phyloP scores from a whole-genome alignment of 2,329 filamentous ascomycete genomes.

The Colletotrichum spinosum region DNA sequence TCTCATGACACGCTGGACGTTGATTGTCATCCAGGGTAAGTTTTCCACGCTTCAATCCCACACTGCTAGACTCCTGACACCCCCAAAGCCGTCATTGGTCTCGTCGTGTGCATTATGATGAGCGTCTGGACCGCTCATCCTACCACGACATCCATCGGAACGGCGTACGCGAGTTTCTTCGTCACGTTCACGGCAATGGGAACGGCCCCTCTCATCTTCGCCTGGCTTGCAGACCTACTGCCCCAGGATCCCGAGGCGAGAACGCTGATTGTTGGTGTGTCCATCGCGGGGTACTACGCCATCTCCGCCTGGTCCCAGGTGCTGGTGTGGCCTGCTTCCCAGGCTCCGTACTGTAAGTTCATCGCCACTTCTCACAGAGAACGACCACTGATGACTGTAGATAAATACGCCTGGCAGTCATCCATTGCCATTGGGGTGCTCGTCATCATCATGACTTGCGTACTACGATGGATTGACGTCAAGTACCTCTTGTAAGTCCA shows the following conservation, averaged over 20 bases:
- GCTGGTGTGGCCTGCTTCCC: constrained; percentile 62
- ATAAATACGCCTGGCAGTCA: constrained; percentile 61
- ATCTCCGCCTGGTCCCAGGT: constrained; percentile 64
- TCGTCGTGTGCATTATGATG: constrained; percentile 63
- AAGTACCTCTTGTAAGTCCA: constrained; percentile 46
- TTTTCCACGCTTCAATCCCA: background rate
- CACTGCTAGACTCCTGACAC: background rate
- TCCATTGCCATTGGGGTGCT: constrained; percentile 56
- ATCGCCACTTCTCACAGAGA: background rate
- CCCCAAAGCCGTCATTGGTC: constrained; percentile 52
- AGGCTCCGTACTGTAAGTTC: constrained; percentile 60
- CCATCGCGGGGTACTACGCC: constrained; percentile 62
- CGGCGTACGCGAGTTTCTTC: constrained; percentile 64
- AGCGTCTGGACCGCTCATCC: constrained; percentile 63
- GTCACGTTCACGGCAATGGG: constrained; percentile 60
- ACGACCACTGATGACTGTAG: constrained; percentile 38
- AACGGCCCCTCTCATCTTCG: constrained; percentile 63
- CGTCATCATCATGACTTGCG: constrained; percentile 57
- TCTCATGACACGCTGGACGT: constrained; percentile 60
- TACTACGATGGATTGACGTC: constrained; percentile 57
- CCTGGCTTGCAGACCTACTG: constrained; percentile 61
- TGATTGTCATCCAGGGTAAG: constrained; percentile 59
- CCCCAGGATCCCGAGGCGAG: constrained; percentile 62
- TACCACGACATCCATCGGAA: constrained; percentile 52
- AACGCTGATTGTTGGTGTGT: constrained; percentile 60